Percentiles rank a stretch among this genome's conserved stretches.
phyloP scores from a whole-genome alignment of 2,329 filamentous ascomycete species.

The Rhinocladiella similis region DNA sequence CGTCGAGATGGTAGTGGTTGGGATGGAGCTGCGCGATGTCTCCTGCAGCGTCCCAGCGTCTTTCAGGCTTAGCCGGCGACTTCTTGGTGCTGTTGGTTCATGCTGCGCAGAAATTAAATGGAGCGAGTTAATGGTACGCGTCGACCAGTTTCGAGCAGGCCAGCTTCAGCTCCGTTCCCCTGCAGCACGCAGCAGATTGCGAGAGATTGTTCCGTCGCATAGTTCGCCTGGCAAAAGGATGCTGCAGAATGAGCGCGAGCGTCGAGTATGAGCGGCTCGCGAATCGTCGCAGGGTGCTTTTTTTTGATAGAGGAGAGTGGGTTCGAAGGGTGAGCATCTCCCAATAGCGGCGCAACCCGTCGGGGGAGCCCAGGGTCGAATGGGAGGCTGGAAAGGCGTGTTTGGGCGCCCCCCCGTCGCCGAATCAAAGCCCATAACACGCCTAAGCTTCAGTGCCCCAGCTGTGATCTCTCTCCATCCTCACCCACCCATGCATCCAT shows the following conservation, averaged over 20 bases:
- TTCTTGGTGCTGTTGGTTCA: slow-evolving; percentile 25
- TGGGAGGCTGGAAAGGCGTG: slow-evolving; percentile 18
- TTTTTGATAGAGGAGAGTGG: slow-evolving; percentile 28
- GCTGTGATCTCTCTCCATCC: slow-evolving; percentile 8
- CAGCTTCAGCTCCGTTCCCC: slow-evolving; percentile 16
- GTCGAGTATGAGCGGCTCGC: not conserved
- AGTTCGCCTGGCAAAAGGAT: not conserved
- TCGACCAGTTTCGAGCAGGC: not conserved
- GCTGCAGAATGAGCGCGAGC: not conserved
- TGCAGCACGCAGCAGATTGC: slow-evolving; percentile 20
- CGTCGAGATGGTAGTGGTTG: slow-evolving; percentile 16
- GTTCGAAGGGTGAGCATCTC: not conserved
- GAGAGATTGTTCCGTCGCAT: slow-evolving; percentile 5
- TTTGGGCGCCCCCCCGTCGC: slow-evolving; percentile 15
- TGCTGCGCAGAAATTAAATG: slow-evolving; percentile 20
- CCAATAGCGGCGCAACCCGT: slow-evolving; percentile 23
- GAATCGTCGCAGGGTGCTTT: not conserved
- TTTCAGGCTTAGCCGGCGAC: slow-evolving; percentile 22
- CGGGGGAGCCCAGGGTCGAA: slow-evolving; percentile 15
- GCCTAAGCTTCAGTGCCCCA: slow-evolving; percentile 21
- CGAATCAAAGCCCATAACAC: slow-evolving; percentile 23
- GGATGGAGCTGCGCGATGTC: slow-evolving; percentile 17
- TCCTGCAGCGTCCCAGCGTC: slow-evolving; percentile 22
- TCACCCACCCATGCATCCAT: slow-evolving; percentile 12
- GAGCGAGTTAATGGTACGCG: not conserved